phyloP scores from a whole-genome alignment of 2,329 filamentous ascomycete species.

The Hypoxylon sp. region DNA sequence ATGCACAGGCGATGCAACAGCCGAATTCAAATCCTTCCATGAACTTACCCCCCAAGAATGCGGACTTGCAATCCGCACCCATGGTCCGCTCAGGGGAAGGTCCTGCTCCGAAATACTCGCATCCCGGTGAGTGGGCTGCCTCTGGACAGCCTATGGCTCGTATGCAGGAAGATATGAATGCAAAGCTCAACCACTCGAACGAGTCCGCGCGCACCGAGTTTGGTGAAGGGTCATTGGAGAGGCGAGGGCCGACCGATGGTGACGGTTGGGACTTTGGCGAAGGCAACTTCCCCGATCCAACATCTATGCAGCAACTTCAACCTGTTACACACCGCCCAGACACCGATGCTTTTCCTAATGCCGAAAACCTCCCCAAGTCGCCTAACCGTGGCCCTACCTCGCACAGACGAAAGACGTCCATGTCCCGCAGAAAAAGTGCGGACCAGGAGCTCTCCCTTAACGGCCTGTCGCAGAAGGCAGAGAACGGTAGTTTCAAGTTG shows the following conservation, averaged over 20 bases:
- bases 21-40: conserved; percentile 53
- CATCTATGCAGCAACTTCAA: conserved; percentile 60
- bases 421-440: conserved; percentile 77
- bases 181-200: conserved; percentile 57
- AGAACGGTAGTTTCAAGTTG: conserved; percentile 88
- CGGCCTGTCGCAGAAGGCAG: conserved; percentile 69
- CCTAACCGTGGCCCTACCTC: conserved; percentile 78
- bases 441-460: conserved; percentile 75
- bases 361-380: conserved; percentile 85
- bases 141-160: conserved; percentile 46
- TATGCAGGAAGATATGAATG: conserved; percentile 48
- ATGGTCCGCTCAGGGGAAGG: conserved; percentile 69
- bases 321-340: conserved; percentile 78
- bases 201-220: conserved; percentile 60
- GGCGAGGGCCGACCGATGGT: conserved; percentile 66
- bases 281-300: conserved; percentile 72
- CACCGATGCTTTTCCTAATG: conserved; percentile 87
- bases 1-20: conserved; percentile 68
- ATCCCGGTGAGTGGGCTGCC: conserved; percentile 52
- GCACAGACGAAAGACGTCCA: conserved; percentile 85
- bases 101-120: conserved; percentile 59
- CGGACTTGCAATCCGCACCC: conserved; percentile 63
- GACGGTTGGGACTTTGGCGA: conserved; percentile 98
- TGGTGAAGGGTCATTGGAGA: conserved; percentile 63
- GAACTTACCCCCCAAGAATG: conserved; percentile 55